These are phyloP conservation scores for Kurtzmaniella quercitrusa DNA, from an alignment of 1,139 yeast genomes.

Conservation along the genomic window DNA sequence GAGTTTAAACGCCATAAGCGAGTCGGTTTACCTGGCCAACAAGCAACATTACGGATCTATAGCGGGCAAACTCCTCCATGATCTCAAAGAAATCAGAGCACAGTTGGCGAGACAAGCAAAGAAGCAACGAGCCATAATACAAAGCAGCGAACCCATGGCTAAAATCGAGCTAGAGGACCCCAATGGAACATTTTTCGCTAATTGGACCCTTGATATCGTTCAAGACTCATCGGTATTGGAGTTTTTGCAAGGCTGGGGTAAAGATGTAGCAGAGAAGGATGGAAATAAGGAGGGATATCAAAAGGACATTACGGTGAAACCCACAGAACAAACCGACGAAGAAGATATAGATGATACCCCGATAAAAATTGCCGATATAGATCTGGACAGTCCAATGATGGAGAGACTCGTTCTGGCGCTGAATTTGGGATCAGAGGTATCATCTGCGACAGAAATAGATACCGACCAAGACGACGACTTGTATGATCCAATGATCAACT, in stretches of 20 bases:
- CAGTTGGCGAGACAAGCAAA: slow-evolving; percentile 26
- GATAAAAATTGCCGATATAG: slow-evolving; percentile 3
- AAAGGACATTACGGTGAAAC: no score
- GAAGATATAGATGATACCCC: background rate
- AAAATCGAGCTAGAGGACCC: background rate
- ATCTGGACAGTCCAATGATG: background rate
- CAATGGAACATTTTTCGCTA: slow-evolving; percentile 9
- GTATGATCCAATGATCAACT: slow-evolving; percentile 16
- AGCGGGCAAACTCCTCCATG: slow-evolving; percentile 23
- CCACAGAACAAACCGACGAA: no score
- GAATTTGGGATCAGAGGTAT: background rate
- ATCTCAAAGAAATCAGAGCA: slow-evolving; percentile 23
- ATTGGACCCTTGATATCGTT: slow-evolving; percentile 11
- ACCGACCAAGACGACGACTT: slow-evolving; percentile 13
- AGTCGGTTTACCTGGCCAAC: slow-evolving; percentile 18
- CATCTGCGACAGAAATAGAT: slow-evolving; percentile 2
- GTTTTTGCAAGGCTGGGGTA: slow-evolving; percentile 19
- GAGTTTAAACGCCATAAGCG: slow-evolving; percentile 30
- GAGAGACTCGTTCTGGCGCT: background rate
- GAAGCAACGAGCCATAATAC: slow-evolving; percentile 1
- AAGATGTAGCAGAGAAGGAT: slow-evolving; percentile 4
- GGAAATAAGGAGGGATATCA: no score
- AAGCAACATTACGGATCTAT: slow-evolving; percentile 21
- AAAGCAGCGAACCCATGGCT: background rate
- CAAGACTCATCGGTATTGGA: slow-evolving; percentile 11